Base-by-base conservation (phyloP, 2,329 filamentous ascomycete genomes). In the Calonectria crousiana region DNA sequence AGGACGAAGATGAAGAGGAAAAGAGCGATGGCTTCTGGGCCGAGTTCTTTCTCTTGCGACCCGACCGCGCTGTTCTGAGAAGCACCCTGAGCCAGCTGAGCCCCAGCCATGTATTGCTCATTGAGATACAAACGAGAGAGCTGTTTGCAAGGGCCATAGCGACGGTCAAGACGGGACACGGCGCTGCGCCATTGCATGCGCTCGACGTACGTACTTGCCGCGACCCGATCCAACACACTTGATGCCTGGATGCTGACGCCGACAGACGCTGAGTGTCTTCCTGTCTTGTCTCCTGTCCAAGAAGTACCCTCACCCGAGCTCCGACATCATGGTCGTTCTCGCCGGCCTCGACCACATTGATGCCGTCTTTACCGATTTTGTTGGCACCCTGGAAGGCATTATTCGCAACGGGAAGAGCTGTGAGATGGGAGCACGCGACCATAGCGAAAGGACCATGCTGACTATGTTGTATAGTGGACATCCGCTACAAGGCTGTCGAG, bases 281-380 rank as follows among this genome's bases (percentile, higher is more conserved):
- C 90, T 99, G 82, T 93, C 93, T 65, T 92, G 92, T 69, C 90
- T 98, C 23, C 88, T 98, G 75, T 91, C 91, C 72, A 99, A 98
- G 86, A 95, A 94, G 84, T 99, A 98, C 84, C 95, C 95, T 30
- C 98, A 98, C 81, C 95, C 96, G 8, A 98, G 95, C 84, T 97
- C 97, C 65, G 97, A 98, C 85, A 94, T 98, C 79, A 98, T 99
- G 81, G 92, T 93, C 72, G 90, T 98, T 41, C 90, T 99, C 64
- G 95, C 96, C 6, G 97, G 97, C 8, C 90, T 99, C 67, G 94
- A 98, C 86, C 90, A 95, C 79, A 94, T 98, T 64, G 97, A 99
- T 83, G 89, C 90, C 10, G 90, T 97, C 58, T 96, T 98, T 83
- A 93, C 95, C 53, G 95, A 98, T 72, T 97, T 98, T 81, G 95